Conservation (phyloP, 495 filamentous ascomycete species). For the Lophiostoma macrostomum region DNA sequence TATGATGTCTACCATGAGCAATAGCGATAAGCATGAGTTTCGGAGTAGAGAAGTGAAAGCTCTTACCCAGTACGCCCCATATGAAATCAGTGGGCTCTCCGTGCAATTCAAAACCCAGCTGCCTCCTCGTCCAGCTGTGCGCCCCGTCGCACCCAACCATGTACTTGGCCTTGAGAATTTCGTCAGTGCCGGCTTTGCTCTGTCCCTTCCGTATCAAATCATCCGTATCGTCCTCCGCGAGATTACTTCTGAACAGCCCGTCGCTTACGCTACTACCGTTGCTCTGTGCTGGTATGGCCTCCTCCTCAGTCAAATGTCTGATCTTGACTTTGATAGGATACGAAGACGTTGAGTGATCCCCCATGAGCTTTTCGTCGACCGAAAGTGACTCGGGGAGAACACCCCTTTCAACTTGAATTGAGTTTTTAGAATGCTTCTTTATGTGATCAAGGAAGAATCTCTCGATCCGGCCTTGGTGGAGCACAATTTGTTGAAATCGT, state of each 20-base stretch:
- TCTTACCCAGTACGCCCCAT: conserved; percentile 45
- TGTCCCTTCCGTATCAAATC: conserved; percentile 48
- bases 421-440: conserved; percentile 30
- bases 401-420: conserved; percentile 35
- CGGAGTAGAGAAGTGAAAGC: too few relatives aligned
- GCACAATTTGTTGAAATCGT: conserved; percentile 42
- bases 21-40: too few relatives aligned
- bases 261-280: conserved; percentile 43
- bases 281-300: conserved; percentile 37
- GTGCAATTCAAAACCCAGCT: conserved; percentile 56
- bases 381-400: conserved; percentile 32
- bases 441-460: conserved; percentile 40
- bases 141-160: conserved; percentile 57
- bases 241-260: conserved; percentile 50
- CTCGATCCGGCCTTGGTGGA: conserved; percentile 44
- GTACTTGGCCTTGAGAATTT: conserved; percentile 58
- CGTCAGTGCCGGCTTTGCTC: conserved; percentile 36
- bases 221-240: conserved; percentile 54
- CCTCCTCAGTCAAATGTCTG: conserved; percentile 36
- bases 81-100: conserved; percentile 64
- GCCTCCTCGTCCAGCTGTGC: conserved; percentile 55
- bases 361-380: conserved; percentile 43
- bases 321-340: conserved; percentile 49
- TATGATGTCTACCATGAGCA: conserved; percentile 54
- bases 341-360: conserved; percentile 42